Percentiles rank a stretch among this genome's conserved stretches.
phyloP scores from a whole-genome alignment of 1,284 basidiomycete species.

The Ustilago shanxiensis region DNA sequence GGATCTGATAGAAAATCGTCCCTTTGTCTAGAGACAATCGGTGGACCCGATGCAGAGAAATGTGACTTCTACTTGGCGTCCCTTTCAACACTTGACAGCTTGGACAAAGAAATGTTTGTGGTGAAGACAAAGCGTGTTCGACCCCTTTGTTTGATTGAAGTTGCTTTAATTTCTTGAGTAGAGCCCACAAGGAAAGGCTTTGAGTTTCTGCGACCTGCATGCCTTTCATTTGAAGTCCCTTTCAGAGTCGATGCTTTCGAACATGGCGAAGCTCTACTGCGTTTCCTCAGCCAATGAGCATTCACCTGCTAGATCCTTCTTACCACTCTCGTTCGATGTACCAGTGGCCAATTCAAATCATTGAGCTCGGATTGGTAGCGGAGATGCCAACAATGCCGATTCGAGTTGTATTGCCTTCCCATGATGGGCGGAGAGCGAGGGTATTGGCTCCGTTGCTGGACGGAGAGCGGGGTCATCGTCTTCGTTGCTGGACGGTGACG shows the following conservation, averaged over 20 bases:
- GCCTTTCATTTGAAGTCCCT: constrained; percentile 1
- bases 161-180: too few relatives aligned
- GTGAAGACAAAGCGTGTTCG: constrained; percentile 1
- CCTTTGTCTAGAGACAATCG: neutral
- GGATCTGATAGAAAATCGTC: neutral
- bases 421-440: too few relatives aligned
- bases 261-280: neutral
- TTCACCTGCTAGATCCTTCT: neutral
- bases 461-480: too few relatives aligned
- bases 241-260: neutral
- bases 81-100: neutral
- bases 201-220: neutral
- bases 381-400: too few relatives aligned
- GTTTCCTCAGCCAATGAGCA: neutral
- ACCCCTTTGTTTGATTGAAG: too few relatives aligned
- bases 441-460: too few relatives aligned
- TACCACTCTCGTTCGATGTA: too few relatives aligned
- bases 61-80: neutral
- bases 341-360: too few relatives aligned
- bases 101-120: neutral
- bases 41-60: neutral
- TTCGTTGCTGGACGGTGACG: too few relatives aligned
- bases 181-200: neutral
- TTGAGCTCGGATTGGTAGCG: too few relatives aligned
- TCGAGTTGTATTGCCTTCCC: too few relatives aligned